phyloP scores from a whole-genome alignment of 169 alveolate genomes.

The Plasmodium gallinaceum region DNA sequence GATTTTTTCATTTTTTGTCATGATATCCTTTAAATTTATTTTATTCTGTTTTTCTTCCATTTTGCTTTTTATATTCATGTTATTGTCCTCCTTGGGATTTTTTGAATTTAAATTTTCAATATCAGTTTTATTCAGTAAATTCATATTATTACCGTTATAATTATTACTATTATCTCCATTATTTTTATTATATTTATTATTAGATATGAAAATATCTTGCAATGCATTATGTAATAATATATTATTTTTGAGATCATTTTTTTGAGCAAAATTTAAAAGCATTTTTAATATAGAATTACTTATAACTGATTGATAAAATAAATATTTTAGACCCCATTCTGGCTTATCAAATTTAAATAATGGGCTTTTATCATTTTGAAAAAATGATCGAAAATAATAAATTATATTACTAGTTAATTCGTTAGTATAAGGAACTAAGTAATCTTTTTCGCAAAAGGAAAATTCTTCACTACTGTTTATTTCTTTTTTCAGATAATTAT shows the following conservation, averaged over 20 bases:
- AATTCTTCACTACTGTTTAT: constrained; percentile 4
- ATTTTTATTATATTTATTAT: background rate
- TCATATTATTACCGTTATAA: background rate
- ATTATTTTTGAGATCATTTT: constrained; percentile 1
- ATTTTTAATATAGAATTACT: constrained; percentile 47
- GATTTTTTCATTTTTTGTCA: background rate
- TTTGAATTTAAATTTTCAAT: too few species aligned
- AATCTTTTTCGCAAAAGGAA: constrained; percentile 1
- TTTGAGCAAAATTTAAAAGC: constrained; percentile 9
- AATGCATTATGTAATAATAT: constrained; percentile 18
- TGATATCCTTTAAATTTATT: background rate
- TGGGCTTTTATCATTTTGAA: constrained; percentile 62
- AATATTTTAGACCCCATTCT: constrained; percentile 74
- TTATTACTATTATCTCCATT: background rate
- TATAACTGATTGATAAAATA: constrained; percentile 62
- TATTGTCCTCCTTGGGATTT: background rate
- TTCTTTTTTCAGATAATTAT: constrained; percentile 21
- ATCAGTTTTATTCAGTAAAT: too few species aligned
- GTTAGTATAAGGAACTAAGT: constrained; percentile 5
- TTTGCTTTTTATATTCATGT: background rate
- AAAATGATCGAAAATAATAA: constrained; percentile 53
- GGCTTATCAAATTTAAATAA: constrained; percentile 67
- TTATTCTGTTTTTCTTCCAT: background rate
- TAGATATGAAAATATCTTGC: background rate
- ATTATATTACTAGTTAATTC: constrained; percentile 43